These are phyloP conservation scores for Pythium diclinum DNA, from an alignment of 352 stramenopile species.

Conservation along the genomic window DNA sequence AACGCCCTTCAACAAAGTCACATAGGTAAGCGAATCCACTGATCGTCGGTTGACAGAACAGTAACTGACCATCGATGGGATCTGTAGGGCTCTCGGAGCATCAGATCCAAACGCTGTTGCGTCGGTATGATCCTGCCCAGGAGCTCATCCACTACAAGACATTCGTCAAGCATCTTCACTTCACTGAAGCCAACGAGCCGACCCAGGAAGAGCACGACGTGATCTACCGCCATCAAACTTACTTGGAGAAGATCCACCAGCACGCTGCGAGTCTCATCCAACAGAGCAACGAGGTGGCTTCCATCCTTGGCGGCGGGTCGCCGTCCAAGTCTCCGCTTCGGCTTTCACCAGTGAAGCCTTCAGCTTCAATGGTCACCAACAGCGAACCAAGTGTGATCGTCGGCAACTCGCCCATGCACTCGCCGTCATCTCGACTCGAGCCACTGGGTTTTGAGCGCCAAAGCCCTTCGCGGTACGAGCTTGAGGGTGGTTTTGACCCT, in stretches of 20 bases:
- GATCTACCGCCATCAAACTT: conserved; percentile 47
- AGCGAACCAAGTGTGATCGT: conserved; percentile 18
- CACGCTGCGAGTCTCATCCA: conserved; percentile 20
- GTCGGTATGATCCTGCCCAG: conserved; percentile 30
- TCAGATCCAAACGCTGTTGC: conserved; percentile 34
- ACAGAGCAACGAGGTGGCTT: neutral
- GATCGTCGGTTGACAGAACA: no score
- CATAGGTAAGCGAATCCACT: conserved; percentile 27
- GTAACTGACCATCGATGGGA: neutral
- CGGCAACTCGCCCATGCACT: conserved; percentile 14
- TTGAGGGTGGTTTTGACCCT: conserved; percentile 25
- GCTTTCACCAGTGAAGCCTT: neutral
- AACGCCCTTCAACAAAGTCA: conserved; percentile 32
- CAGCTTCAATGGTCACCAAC: conserved; percentile 13
- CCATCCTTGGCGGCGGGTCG: neutral
- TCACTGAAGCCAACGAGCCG: conserved; percentile 24
- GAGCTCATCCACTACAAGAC: conserved; percentile 38
- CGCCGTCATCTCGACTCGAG: conserved; percentile 6
- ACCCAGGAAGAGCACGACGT: conserved; percentile 32
- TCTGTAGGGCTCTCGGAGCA: conserved; percentile 30
- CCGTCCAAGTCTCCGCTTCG: conserved; percentile 1
- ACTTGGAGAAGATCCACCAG: conserved; percentile 40
- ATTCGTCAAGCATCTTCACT: conserved; percentile 42
- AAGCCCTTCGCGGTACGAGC: neutral
- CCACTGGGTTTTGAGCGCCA: neutral